These are phyloP conservation scores for Globisporangium paroecandrum DNA, from an alignment of 352 stramenopile genomes.

Conservation along the genomic window DNA sequence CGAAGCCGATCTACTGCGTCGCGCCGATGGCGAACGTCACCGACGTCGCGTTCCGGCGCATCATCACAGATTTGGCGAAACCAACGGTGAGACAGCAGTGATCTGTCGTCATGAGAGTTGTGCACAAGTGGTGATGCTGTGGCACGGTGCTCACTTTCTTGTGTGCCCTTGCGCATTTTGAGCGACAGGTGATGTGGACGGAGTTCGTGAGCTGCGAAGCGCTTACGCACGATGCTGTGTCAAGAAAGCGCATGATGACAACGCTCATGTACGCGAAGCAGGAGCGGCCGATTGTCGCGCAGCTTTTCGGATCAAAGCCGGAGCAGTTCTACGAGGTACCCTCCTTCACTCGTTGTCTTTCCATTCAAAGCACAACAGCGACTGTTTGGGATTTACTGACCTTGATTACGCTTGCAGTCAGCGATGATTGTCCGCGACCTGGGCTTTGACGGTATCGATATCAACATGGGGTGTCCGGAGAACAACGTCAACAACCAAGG, in stretches of 20 bases:
- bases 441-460: constrained; percentile 83
- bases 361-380: background rate
- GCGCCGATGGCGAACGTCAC: constrained; percentile 86
- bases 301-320: constrained; percentile 85
- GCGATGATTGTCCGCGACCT: constrained; percentile 73
- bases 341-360: background rate
- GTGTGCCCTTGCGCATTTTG: background rate
- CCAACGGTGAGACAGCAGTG: constrained; percentile 32
- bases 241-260: constrained; percentile 71
- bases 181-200: constrained; percentile 65
- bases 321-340: constrained; percentile 81
- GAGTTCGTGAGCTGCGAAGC: constrained; percentile 87
- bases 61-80: constrained; percentile 77
- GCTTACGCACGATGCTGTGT: constrained; percentile 56
- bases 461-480: constrained; percentile 85
- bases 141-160: constrained; percentile 7
- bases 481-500: constrained; percentile 78
- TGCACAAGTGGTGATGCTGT: background rate
- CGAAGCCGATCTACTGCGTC: constrained; percentile 74
- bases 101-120: background rate
- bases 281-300: constrained; percentile 71
- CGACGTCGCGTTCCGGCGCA: constrained; percentile 61
- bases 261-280: constrained; percentile 70
- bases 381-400: background rate
- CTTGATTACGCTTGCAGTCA: constrained; percentile 30